Conservation (phyloP, 2,329 filamentous ascomycete species). For the Colletotrichum scovillei region DNA sequence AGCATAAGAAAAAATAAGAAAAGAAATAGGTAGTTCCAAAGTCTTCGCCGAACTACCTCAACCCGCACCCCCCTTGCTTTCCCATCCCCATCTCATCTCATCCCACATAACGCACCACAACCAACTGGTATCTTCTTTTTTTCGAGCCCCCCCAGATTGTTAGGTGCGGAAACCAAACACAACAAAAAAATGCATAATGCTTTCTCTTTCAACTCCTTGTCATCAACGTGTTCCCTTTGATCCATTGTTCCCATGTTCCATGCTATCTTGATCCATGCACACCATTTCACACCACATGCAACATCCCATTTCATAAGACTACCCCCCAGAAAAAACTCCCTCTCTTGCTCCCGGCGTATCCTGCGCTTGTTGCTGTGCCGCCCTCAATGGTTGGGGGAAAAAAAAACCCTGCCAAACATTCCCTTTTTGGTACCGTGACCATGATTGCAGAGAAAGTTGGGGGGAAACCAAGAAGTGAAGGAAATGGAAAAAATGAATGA, state of each 20-base stretch:
- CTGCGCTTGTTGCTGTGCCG: not conserved
- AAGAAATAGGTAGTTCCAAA: too few species aligned
- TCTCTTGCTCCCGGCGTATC: not conserved
- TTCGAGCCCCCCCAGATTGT: not conserved
- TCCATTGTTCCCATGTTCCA: not conserved
- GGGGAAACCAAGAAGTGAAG: not conserved
- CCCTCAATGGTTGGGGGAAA: not conserved
- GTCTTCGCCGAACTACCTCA: not conserved
- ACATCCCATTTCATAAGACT: not conserved
- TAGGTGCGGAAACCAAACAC: not conserved
- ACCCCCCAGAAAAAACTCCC: not conserved
- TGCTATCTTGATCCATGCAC: not conserved
- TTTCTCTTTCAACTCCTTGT: constrained; percentile 2
- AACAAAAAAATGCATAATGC: not conserved
- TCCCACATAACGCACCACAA: not conserved
- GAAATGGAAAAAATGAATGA: not conserved
- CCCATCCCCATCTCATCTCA: too few species aligned
- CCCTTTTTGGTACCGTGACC: not conserved
- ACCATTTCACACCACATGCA: not conserved
- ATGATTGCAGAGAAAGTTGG: not conserved
- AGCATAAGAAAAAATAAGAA: not conserved
- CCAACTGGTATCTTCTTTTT: not conserved
- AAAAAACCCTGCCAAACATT: not conserved
- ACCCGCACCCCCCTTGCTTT: not conserved
- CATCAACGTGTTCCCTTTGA: not conserved